Evolutionary conservation across 192 early-diverging fungal genomes (phyloP).

Genomic region (Allomyces javanicus): DNA sequence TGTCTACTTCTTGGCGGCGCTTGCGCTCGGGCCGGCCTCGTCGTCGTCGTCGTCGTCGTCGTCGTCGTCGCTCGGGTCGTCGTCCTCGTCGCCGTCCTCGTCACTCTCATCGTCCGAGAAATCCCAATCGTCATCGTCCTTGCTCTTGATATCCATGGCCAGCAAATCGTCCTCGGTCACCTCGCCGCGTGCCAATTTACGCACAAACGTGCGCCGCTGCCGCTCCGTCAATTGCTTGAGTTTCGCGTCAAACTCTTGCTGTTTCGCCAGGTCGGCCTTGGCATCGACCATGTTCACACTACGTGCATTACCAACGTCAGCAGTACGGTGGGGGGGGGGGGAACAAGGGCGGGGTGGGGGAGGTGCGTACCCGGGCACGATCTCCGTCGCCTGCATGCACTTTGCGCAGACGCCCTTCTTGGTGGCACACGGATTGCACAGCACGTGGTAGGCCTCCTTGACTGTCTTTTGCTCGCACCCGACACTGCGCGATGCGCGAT

Average conservation of each 20-base stretch:
- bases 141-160: conserved; percentile 23
- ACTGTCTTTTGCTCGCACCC: conserved; percentile 62
- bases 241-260: conserved; percentile 49
- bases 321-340: background rate
- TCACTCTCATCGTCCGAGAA: conserved; percentile 37
- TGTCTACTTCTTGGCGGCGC: too few species aligned
- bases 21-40: too few species aligned
- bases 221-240: conserved; percentile 58
- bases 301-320: conserved; percentile 1
- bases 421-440: conserved; percentile 69
- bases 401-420: conserved; percentile 78
- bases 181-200: conserved; percentile 65
- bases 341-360: background rate
- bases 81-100: conserved; percentile 19
- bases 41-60: background rate
- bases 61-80: conserved; percentile 14
- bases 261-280: conserved; percentile 1
- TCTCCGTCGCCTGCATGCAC: conserved; percentile 51
- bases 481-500: conserved; percentile 20
- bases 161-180: conserved; percentile 25
- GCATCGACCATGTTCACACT: background rate
- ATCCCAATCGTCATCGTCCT: conserved; percentile 23
- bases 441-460: conserved; percentile 83
- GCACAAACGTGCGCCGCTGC: conserved; percentile 55
- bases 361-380: conserved; percentile 25